phyloP scores from a whole-genome alignment of 257 asterid genomes.

The Salvia splendens region DNA sequence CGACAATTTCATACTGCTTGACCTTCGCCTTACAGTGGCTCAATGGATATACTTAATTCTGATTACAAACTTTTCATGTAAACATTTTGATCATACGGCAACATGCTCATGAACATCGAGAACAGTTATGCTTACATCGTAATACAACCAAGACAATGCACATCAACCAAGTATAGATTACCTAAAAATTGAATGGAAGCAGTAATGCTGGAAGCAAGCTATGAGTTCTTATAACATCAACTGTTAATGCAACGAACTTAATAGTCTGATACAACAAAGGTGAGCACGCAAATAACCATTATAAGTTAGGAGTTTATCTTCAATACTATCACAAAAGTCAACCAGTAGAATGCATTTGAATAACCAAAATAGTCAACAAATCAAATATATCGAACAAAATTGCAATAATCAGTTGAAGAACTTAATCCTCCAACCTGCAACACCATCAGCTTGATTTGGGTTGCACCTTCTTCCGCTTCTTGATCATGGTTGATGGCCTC shows the following conservation, averaged over 20 bases:
- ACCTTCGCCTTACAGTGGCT: too few relatives aligned
- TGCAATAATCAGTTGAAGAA: constrained; percentile 24
- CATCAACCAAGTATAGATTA: too few relatives aligned
- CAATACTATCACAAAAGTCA: constrained; percentile 26
- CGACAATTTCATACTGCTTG: too few relatives aligned
- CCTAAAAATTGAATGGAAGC: background rate
- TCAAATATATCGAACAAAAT: constrained; percentile 13
- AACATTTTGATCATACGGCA: too few relatives aligned
- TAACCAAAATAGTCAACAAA: constrained; percentile 4
- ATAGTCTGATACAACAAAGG: constrained; percentile 19
- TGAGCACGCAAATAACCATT: constrained; percentile 4
- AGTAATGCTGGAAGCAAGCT: constrained; percentile 11
- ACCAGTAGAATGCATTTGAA: constrained; percentile 26
- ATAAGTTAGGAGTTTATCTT: constrained; percentile 13
- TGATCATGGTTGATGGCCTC: constrained; percentile 32
- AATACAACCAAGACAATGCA: constrained; percentile 2
- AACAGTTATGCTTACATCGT: too few relatives aligned
- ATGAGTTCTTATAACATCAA: constrained; percentile 14
- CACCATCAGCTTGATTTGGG: constrained; percentile 35
- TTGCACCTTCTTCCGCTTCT: constrained; percentile 38
- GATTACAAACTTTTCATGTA: too few relatives aligned
- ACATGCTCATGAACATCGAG: background rate
- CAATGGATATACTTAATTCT: too few relatives aligned
- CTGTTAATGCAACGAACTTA: constrained; percentile 18
- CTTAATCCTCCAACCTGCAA: constrained; percentile 39